Conservation (phyloP, 225 moss, liverwort and hornwort genomes). For the Anthoceros angustus region DNA sequence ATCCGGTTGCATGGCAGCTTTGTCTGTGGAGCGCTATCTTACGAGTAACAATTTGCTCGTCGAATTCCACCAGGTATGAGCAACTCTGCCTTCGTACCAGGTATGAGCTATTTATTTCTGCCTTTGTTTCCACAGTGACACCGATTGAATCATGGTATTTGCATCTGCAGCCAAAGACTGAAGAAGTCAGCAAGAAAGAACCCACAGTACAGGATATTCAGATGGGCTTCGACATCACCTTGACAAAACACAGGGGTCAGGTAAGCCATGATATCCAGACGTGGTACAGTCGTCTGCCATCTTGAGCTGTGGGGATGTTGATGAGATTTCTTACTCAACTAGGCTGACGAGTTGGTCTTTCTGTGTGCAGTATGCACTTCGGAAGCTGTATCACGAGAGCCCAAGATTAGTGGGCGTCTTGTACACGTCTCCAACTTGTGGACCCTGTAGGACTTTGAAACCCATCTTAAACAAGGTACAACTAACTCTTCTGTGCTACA, state of each 20-base stretch:
- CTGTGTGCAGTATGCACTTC: slow-evolving; percentile 61
- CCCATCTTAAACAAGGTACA: slow-evolving; percentile 84
- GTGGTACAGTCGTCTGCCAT: background rate
- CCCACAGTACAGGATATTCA: slow-evolving; percentile 67
- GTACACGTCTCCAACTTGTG: slow-evolving; percentile 88
- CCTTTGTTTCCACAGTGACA: background rate
- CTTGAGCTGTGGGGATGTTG: slow-evolving; percentile 3
- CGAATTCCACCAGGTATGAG: slow-evolving; percentile 85
- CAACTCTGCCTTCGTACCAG: background rate
- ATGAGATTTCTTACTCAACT: background rate
- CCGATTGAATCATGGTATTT: background rate
- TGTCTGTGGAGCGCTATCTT: slow-evolving; percentile 82
- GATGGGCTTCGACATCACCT: slow-evolving; percentile 71
- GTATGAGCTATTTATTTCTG: background rate
- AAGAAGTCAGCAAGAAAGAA: slow-evolving; percentile 76
- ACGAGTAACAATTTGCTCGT: slow-evolving; percentile 66
- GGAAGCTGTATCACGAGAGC: slow-evolving; percentile 90
- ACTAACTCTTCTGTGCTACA: background rate
- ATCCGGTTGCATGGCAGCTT: slow-evolving; percentile 92
- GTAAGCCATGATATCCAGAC: slow-evolving; percentile 13
- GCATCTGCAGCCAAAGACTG: slow-evolving; percentile 31
- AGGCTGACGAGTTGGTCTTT: no score
- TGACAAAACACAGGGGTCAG: slow-evolving; percentile 93
- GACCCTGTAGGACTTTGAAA: slow-evolving; percentile 84
- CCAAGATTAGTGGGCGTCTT: slow-evolving; percentile 84